These are phyloP conservation scores for Penicillium diatomitis DNA, from an alignment of 495 filamentous ascomycete genomes.

Conservation along the genomic window DNA sequence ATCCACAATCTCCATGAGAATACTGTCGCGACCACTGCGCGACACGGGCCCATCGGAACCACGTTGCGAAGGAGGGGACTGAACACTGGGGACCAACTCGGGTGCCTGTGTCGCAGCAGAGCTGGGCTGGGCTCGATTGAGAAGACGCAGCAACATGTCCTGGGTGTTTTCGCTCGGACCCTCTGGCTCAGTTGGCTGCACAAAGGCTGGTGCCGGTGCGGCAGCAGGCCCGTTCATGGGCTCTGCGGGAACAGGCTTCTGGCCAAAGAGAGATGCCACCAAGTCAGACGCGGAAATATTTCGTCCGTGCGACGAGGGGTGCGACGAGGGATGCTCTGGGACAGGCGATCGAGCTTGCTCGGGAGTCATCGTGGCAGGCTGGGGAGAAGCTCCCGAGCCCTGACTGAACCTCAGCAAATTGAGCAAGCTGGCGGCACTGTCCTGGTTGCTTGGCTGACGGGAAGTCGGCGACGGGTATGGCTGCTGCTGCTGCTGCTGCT, in stretches of 20 bases:
- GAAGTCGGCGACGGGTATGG: constrained; percentile 12
- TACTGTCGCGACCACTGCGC: constrained; percentile 10
- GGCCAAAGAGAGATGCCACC: constrained; percentile 49
- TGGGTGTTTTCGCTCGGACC: constrained; percentile 46
- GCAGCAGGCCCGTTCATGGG: constrained; percentile 6
- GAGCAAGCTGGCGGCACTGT: constrained; percentile 64
- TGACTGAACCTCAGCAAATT: constrained; percentile 82
- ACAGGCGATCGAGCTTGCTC: constrained; percentile 33
- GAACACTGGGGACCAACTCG: constrained; percentile 4
- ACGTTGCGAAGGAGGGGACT: constrained; percentile 1
- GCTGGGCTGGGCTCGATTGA: constrained; percentile 48
- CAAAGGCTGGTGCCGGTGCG: constrained; percentile 4
- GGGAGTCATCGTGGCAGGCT: constrained; percentile 17
- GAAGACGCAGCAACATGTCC: constrained; percentile 55
- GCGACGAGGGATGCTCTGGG: constrained; percentile 17
- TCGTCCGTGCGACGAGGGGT: constrained; percentile 36
- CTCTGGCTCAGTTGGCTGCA: constrained; percentile 16
- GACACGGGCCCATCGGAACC: neutral
- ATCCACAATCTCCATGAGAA: constrained; percentile 11
- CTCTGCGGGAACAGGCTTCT: constrained; percentile 21
- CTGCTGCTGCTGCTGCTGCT: constrained; percentile 17
- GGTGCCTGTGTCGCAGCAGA: constrained; percentile 14
- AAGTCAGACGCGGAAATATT: constrained; percentile 55
- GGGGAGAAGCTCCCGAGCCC: constrained; percentile 21
- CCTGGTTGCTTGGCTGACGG: constrained; percentile 34